phyloP scores from a whole-genome alignment of 2,329 filamentous ascomycete genomes.

The Lachnellula occidentalis region DNA sequence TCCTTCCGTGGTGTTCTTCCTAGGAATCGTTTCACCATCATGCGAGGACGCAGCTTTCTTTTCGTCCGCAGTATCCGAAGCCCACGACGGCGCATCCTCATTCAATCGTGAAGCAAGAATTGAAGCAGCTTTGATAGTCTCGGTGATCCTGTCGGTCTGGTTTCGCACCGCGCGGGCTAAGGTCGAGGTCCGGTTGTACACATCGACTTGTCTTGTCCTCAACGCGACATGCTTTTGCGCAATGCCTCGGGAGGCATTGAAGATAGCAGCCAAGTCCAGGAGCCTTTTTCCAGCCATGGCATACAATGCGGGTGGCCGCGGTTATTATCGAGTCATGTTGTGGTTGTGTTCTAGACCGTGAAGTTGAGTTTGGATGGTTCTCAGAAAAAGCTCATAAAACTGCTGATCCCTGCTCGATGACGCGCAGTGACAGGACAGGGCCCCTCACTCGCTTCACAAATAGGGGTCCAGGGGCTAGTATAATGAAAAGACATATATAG shows the following conservation, averaged over 20 bases:
- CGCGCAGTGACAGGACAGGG: neutral
- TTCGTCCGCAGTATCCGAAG: conserved; percentile 16
- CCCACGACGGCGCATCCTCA: conserved; percentile 35
- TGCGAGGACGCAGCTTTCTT: conserved; percentile 14
- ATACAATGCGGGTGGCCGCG: conserved; percentile 1
- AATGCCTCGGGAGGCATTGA: conserved; percentile 64
- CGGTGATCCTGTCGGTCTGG: conserved; percentile 55
- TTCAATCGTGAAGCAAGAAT: conserved; percentile 53
- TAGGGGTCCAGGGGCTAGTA: neutral
- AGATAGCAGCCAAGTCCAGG: conserved; percentile 65
- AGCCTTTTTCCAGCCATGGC: conserved; percentile 55
- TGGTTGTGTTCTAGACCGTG: neutral
- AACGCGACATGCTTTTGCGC: conserved; percentile 58
- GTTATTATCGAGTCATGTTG: conserved; percentile 18
- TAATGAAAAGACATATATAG: too few relatives aligned
- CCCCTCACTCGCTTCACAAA: neutral
- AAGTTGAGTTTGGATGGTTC: neutral
- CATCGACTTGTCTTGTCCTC: conserved; percentile 52
- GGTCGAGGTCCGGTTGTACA: conserved; percentile 59
- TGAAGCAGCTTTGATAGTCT: conserved; percentile 56
- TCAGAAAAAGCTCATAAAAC: neutral
- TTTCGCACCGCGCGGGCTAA: conserved; percentile 56
- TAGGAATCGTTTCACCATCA: conserved; percentile 18
- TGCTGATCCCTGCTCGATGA: neutral
- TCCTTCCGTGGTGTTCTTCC: conserved; percentile 28